Conservation (phyloP, 805 yeast genomes). For the Cyberlindnera amylophila region DNA sequence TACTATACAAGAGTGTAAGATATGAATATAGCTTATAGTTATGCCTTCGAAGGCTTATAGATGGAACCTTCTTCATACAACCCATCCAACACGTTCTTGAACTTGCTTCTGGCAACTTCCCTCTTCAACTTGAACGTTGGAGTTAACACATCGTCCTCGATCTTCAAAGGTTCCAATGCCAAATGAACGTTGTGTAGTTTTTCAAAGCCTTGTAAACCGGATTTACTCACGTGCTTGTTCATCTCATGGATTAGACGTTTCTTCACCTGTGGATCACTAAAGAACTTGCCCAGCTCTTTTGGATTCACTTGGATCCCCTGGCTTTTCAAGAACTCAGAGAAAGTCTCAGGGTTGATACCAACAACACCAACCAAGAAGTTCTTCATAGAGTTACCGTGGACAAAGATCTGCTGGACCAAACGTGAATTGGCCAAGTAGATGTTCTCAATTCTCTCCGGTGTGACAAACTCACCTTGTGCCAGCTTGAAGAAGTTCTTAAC, state of each 20-base stretch:
- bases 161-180: conserved; percentile 54
- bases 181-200: conserved; percentile 51
- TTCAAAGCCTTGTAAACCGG: conserved; percentile 39
- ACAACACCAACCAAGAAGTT: conserved; percentile 49
- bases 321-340: conserved; percentile 11
- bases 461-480: conserved; percentile 53
- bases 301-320: conserved; percentile 4
- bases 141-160: conserved; percentile 58
- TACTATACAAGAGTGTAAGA: not conserved
- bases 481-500: conserved; percentile 56
- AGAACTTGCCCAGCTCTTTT: conserved; percentile 2
- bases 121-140: conserved; percentile 62
- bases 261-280: conserved; percentile 5
- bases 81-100: conserved; percentile 35
- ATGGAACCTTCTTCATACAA: conserved; percentile 50
- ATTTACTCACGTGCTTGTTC: conserved; percentile 5
- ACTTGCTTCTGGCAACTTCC: conserved; percentile 42
- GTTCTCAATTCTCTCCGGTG: conserved; percentile 66
- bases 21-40: too few species aligned
- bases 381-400: conserved; percentile 53
- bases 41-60: conserved; percentile 8
- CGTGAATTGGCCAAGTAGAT: conserved; percentile 41
- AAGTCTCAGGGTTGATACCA: conserved; percentile 45
- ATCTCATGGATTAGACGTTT: conserved; percentile 7
- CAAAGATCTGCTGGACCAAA: conserved; percentile 43